Conservation (phyloP, 2,329 filamentous ascomycete genomes). For the Fusarium sp. region DNA sequence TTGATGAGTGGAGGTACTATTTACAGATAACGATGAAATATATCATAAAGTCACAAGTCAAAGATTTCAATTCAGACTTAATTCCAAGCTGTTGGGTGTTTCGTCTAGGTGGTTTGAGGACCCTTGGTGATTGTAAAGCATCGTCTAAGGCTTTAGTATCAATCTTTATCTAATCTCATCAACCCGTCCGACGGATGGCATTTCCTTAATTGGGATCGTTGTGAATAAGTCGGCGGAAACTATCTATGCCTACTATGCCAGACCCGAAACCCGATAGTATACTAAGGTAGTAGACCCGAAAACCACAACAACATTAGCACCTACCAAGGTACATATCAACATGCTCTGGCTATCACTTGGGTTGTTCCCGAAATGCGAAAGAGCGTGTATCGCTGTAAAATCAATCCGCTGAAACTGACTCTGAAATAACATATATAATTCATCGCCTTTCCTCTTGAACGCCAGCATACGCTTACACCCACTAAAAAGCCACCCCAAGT, state of each 20-base stretch:
- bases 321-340: neutral
- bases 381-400: neutral
- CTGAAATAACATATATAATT: neutral
- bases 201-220: neutral
- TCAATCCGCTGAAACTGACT: neutral
- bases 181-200: neutral
- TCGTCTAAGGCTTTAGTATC: neutral
- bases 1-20: neutral
- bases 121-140: neutral
- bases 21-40: neutral
- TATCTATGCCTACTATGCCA: neutral
- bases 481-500: neutral
- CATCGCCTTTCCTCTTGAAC: neutral
- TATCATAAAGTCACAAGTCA: neutral
- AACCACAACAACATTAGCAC: neutral
- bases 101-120: neutral
- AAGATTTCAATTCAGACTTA: neutral
- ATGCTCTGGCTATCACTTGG: neutral
- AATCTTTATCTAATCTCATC: neutral
- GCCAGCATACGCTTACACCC: neutral
- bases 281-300: constrained; percentile 17
- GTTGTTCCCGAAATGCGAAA: constrained; percentile 26
- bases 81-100: too few species aligned
- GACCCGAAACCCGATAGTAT: constrained; percentile 34
- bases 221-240: neutral